Conservation (phyloP, 768 basidiomycete species). For the Podaxis sp. region DNA sequence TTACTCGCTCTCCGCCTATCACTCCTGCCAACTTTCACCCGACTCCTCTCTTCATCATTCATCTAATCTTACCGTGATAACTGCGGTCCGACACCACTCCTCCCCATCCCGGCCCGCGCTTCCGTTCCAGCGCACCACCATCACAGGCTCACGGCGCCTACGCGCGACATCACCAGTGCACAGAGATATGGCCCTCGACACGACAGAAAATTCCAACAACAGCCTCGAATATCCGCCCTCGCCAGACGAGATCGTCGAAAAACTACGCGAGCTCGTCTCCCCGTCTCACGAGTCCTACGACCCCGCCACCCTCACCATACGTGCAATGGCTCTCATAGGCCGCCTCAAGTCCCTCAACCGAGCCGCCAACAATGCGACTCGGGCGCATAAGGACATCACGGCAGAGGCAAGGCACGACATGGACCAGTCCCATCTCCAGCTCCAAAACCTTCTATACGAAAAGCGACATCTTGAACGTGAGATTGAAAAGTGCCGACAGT, state of each 20-base stretch:
- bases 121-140: not conserved
- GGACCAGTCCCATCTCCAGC: conserved; percentile 85
- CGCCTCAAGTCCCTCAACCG: conserved; percentile 81
- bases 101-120: conserved; percentile 21
- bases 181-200: not conserved
- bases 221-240: conserved; percentile 25
- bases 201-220: conserved; percentile 5
- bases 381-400: conserved; percentile 64
- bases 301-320: conserved; percentile 53
- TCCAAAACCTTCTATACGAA: conserved; percentile 88
- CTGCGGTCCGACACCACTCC: not conserved
- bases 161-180: not conserved
- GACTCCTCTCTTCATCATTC: conserved; percentile 21
- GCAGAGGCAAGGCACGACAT: conserved; percentile 83
- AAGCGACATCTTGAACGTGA: conserved; percentile 88
- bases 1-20: not conserved
- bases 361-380: conserved; percentile 67
- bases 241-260: conserved; percentile 56
- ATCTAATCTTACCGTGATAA: conserved; percentile 17
- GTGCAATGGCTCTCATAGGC: conserved; percentile 74
- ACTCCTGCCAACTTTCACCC: conserved; percentile 13
- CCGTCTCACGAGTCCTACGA: conserved; percentile 43
- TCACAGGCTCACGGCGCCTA: too few relatives aligned
- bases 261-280: conserved; percentile 63
- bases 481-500: conserved; percentile 91